Base-by-base conservation (phyloP, 768 basidiomycete species). In the Lactarius pseudohatsudake region DNA sequence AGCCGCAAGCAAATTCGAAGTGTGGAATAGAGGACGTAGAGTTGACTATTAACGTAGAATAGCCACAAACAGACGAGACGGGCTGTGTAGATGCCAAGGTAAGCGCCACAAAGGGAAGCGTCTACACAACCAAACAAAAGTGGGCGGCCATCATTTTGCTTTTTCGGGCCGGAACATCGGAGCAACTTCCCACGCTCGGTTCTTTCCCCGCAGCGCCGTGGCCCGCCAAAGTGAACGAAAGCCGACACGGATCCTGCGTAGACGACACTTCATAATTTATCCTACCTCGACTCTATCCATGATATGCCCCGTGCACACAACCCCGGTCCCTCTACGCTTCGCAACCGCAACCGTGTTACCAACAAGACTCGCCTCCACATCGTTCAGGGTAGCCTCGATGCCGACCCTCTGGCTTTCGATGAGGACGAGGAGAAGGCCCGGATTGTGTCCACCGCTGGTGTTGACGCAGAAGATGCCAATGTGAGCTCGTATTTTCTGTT, bases 381-480 rank as follows among this genome's bases (percentile, higher is more conserved):
- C 80, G 79, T 88, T 74, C 86, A 87, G 77, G 92, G 91, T 67
- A 85, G 85, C 76, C 84, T 91, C 80, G 92, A 94, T 74, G 87
- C 86, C 38, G 92, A 92, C 75, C 82, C 87, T 47, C 79, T 91
- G 70, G 84, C 91, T 65, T 86, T 91, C 70, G 91, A 92, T 57
- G 93, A 94, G 73, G 92, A 94, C 72, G 89, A 92, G 72, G 89
- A 91, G 80, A 90, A 89, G 82, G 89, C 88, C 72, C 84, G 86
- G 76, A 85, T 88, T 69, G 85, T 93, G 70, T 88, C 79, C 41
- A 92, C 91, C 26, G 89, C 91, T 53, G 93, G 93, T 72, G 93
- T 95, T 73, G 93, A 95, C 76, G 90, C 90, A 75, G 92, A 94
- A 81, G 93, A 95, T 74, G 92, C 92, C 77, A 93, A 94, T 78